A percentile compares a stretch with the other conserved stretches of the same genome.
phyloP scores from a whole-genome alignment of 2,329 filamentous ascomycete genomes.

The Neopestalotiopsis rosae region DNA sequence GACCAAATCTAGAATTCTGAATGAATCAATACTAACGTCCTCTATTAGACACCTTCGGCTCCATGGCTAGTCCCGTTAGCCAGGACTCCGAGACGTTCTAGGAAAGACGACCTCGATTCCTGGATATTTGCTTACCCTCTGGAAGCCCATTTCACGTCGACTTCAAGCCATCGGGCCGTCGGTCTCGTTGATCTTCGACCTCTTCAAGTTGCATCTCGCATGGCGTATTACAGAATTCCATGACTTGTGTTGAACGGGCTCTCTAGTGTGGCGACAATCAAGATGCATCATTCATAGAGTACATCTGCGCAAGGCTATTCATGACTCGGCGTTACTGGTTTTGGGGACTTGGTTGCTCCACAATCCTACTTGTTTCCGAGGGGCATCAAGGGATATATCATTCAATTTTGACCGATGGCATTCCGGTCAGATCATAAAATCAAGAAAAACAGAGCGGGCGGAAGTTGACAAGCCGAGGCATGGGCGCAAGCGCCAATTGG shows the following conservation, averaged over 20 bases:
- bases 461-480: neutral
- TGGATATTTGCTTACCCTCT: constrained; percentile 31
- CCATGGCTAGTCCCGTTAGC: constrained; percentile 45
- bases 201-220: neutral
- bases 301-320: neutral
- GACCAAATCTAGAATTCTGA: constrained; percentile 12
- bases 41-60: constrained; percentile 57
- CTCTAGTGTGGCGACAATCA: neutral
- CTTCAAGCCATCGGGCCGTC: constrained; percentile 25
- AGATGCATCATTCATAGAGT: neutral
- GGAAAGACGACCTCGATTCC: constrained; percentile 34
- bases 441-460: neutral
- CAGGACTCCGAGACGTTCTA: constrained; percentile 62
- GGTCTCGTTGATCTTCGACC: neutral
- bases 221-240: neutral
- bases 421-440: neutral
- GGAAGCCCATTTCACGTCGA: constrained; percentile 36
- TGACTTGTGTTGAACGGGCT: constrained; percentile 1
- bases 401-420: neutral
- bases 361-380: neutral
- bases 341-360: neutral
- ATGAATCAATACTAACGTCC: constrained; percentile 13
- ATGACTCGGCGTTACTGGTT: constrained; percentile 8
- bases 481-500: neutral
- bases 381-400: neutral